Percentiles rank a stretch among this genome's conserved stretches.
phyloP scores from a whole-genome alignment of 768 basidiomycete species.

The Boletus subparvulus region DNA sequence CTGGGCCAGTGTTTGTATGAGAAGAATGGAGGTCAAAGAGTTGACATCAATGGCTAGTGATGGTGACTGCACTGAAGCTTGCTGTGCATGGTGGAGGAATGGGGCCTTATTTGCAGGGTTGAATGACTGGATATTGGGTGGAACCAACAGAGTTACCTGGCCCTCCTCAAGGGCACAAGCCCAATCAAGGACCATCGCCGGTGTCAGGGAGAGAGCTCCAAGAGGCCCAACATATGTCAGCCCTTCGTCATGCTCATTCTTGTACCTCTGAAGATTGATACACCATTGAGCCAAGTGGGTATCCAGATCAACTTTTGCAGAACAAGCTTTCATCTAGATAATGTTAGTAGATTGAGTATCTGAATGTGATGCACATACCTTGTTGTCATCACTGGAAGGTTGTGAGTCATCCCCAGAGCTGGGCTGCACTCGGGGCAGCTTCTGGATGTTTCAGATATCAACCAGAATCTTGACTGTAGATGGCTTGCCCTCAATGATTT shows the following conservation, averaged over 20 bases:
- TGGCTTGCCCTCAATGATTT: neutral
- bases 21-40: neutral
- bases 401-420: neutral
- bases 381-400: neutral
- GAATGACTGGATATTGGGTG: neutral
- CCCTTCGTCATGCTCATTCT: neutral
- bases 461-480: neutral
- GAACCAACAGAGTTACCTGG: neutral
- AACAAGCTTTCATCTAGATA: neutral
- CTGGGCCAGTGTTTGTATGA: neutral
- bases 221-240: neutral
- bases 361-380: neutral
- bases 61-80: neutral
- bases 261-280: neutral
- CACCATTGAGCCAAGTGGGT: neutral
- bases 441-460: neutral
- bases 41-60: neutral
- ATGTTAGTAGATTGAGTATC: neutral
- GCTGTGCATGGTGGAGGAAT: neutral
- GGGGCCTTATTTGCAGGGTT: constrained; percentile 1
- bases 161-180: neutral
- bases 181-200: neutral
- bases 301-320: neutral
- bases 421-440: neutral
- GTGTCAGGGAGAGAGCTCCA: neutral